Evolutionary conservation across 352 stramenopile species (phyloP), one percentile per base, ranked within the genome.

Genomic region (Aphanomyces stellatus): DNA sequence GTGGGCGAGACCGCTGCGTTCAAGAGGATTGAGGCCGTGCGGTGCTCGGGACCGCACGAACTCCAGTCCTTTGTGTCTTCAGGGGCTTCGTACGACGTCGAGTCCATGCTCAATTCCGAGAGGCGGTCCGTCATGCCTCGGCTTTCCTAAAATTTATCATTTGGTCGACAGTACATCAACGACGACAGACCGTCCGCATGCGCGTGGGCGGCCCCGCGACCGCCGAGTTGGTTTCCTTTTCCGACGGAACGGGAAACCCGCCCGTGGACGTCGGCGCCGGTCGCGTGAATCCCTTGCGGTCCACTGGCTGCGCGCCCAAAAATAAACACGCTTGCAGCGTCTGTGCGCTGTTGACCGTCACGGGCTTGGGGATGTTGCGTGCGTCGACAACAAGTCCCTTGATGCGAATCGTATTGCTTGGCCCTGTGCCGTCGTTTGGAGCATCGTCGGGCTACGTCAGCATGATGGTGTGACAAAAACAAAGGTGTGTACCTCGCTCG

Each of bases 11-110:
- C n/a, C 5, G 40, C 34, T 7, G 30, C 27, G 10, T 25, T 17
- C 13, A 70, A 53, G 22, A 95, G 71, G 59, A 81, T 88, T 57
- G 91, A 81, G 0, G 80, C 53, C 3, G 82, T 79, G 28, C 87
- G 84, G 66, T 95, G 87, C 34, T 95, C 87, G 22, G 87, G 87
- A 25, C 88, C 83, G 25, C 87, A 95, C 6, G 82, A 87, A 51
- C 85, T 95, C 87, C 87, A 95, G 68, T 95, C 87, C 56, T 95
- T 95, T 74, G 91, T 88, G 24, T 93, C 87, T 51, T 95, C 87
- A 19, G 85, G 79, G 2, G 75, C 85, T 3, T 83, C 60, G 60
- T 67, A 67, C 11, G 55, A 15, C 31, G 17, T 51, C 1, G 65
- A 37, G 42, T 69, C 66, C 33, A 85, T 72, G 11, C 67, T 73